Evolutionary conservation across 768 basidiomycete genomes (phyloP), one percentile per base, ranked within the genome.

Genomic region (Daedalea quercina): DNA sequence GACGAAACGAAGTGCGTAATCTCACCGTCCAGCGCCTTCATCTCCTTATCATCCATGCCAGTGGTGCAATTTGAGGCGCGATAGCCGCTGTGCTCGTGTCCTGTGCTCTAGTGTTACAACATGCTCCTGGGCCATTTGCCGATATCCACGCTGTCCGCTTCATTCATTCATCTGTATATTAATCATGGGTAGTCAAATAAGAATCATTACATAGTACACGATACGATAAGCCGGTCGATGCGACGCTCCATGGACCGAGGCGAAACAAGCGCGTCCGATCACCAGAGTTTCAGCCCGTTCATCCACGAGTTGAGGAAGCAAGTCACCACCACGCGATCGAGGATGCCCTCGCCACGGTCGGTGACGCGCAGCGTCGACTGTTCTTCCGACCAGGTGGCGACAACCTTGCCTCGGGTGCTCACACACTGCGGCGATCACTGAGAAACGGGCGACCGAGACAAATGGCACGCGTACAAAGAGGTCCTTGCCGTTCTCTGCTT

Each of bases 11-110:
- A 94, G 95, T 97, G 62, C 66, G 93, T 74, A 12, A 23, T 42
- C 31, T 51, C 42, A 12, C 20, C 31, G 7, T 34, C 46, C 9
- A 40, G 33, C 4, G 6, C 13, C 41, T 34, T n/a, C 23, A 22
- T 42, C 42, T 31, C 17, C 54, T 57, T 47, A 60, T 50, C 40
- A 19, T 43, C 44, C 55, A 17, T 57, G 47, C 17, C 59, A 87
- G 86, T 88, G 85, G 85, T 87, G 2, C 86, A 88, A 72, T 87
- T 87, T 55, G 90, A 93, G 71, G 90, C 90, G 41, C 83, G 90
- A 62, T 92, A 63, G 7, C 45, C 54, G 44, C 28, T 11, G 28
- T 11, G 28, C 31, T 33, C 44, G 46, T 43, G 28, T 11, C n/a
- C 28, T 11, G 28, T 31, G 28, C 28, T 31, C 11, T 4, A 6